Base-by-base conservation (phyloP, 805 yeast species). In the Metschnikowia bowlesiae region DNA sequence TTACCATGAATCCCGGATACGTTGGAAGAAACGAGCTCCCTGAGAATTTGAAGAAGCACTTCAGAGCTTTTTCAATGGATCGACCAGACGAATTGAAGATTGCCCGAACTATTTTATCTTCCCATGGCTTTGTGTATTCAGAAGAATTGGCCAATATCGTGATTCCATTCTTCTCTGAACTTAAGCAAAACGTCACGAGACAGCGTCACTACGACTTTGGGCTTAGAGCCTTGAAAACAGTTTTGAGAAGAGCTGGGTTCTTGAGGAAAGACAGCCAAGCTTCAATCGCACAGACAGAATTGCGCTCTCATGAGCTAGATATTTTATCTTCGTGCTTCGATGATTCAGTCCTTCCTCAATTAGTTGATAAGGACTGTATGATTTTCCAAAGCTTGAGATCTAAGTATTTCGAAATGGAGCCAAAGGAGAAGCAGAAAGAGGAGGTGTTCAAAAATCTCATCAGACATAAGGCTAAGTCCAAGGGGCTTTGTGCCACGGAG, bases 131-230 rank as follows among this genome's bases (percentile, higher is more conserved):
- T 60, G 48, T 49, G 1, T 57, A 73, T 26, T 78, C 91, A 0
- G 51, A 61, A 2, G 55, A 54, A 0, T 58, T 84, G 4, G 69
- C 96, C 0, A 26, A 47, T 2, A 65, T 63, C 3, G 67, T 87
- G 14, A 87, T 85, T 0, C 73, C 79, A 0, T 73, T 88, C 31
- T 85, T 89, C 53, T 53, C 53, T 0, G 62, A 61, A 1, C 62
- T 92, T n/a, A 60, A 64, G 2, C n/a, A 13, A 0, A 45, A 51
- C 0, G 65, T 81, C 10, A 74, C 87, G 0, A 22, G 53, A 0
- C 96, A 89, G 60, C 61, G 65, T 4, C 97, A 92, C 62, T 92
- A 92, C 58, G 97, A 92, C 60, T 92, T 92, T 76, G 96, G 97
- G 0, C 68, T 92, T 39, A 75, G 98, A 52, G 84, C 96, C 0